Conservation (phyloP, 345 rosid genomes). For the Sonneratia alba region DNA sequence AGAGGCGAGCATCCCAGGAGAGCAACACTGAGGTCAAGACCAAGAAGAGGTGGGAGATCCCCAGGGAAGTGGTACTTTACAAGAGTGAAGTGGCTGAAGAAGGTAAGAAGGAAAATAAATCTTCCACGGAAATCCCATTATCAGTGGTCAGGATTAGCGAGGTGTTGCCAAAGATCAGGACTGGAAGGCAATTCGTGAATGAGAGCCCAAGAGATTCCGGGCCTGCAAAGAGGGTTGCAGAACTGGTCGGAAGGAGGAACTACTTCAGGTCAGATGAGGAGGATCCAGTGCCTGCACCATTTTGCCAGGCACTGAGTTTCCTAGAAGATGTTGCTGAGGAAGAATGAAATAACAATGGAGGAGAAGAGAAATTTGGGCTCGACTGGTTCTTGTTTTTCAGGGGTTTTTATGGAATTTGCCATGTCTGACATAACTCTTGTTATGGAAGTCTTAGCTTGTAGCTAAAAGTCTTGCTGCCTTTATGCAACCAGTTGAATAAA, state of each 20-base stretch:
- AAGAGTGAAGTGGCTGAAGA: conserved; percentile 19
- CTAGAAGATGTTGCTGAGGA: conserved; percentile 22
- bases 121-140: conserved; percentile 17
- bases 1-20: conserved; percentile 49
- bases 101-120: background rate
- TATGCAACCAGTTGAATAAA: background rate
- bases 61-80: conserved; percentile 39
- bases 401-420: conserved; percentile 9
- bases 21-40: conserved; percentile 33
- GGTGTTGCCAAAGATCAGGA: conserved; percentile 66
- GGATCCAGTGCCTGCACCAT: conserved; percentile 11
- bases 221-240: conserved; percentile 77
- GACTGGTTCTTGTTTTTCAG: background rate
- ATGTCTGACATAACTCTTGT: background rate
- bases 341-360: background rate
- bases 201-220: conserved; percentile 92
- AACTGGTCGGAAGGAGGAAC: conserved; percentile 51
- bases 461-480: background rate
- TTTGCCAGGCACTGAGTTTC: conserved; percentile 41
- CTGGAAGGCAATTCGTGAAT: conserved; percentile 21
- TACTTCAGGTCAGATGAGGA: conserved; percentile 28
- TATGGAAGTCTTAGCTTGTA: background rate
- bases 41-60: conserved; percentile 94
- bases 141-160: conserved; percentile 16
- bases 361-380: background rate